A percentile compares a stretch with the other conserved stretches of the same genome.
phyloP scores from a whole-genome alignment of 2,329 filamentous ascomycete species.

The Paraconiothyrium sp. region DNA sequence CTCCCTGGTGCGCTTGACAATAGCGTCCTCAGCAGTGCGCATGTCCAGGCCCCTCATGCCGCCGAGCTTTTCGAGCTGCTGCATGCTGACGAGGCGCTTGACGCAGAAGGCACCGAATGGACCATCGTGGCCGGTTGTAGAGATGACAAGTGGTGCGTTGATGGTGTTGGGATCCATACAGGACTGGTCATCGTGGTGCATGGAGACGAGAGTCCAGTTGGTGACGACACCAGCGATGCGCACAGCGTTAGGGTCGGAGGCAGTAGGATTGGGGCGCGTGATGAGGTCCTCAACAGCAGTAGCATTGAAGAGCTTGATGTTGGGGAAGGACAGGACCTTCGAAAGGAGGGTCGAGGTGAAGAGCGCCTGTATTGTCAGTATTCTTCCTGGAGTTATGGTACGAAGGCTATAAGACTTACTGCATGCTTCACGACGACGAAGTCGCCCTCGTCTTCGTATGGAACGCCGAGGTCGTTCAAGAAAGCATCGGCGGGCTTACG shows the following conservation, averaged over 20 bases:
- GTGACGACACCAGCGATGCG: slow-evolving; percentile 90
- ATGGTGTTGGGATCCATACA: slow-evolving; percentile 99
- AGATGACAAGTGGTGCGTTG: slow-evolving; percentile 88
- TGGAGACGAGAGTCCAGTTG: slow-evolving; percentile 92
- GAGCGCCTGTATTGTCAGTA: slow-evolving; percentile 62
- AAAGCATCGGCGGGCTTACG: slow-evolving; percentile 90
- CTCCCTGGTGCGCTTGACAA: slow-evolving; percentile 91
- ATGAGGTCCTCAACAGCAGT: slow-evolving; percentile 93
- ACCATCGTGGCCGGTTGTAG: slow-evolving; percentile 89
- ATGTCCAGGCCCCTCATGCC: slow-evolving; percentile 96
- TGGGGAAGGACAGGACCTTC: slow-evolving; percentile 83
- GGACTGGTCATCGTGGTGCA: slow-evolving; percentile 77
- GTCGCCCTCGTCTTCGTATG: slow-evolving; percentile 87
- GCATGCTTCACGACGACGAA: slow-evolving; percentile 96
- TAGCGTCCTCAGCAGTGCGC: slow-evolving; percentile 89
- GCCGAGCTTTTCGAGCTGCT: slow-evolving; percentile 80
- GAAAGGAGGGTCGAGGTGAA: slow-evolving; percentile 90
- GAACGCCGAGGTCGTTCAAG: slow-evolving; percentile 80
- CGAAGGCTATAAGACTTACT: slow-evolving; percentile 19
- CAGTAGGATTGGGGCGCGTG: slow-evolving; percentile 68
- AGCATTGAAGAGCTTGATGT: slow-evolving; percentile 96
- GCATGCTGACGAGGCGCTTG: slow-evolving; percentile 91
- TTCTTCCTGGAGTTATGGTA: neutral
- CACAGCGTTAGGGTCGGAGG: slow-evolving; percentile 61
- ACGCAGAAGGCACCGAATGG: slow-evolving; percentile 91